Conservation (phyloP, 2,329 filamentous ascomycete species). For the Zasmidium cellare region DNA sequence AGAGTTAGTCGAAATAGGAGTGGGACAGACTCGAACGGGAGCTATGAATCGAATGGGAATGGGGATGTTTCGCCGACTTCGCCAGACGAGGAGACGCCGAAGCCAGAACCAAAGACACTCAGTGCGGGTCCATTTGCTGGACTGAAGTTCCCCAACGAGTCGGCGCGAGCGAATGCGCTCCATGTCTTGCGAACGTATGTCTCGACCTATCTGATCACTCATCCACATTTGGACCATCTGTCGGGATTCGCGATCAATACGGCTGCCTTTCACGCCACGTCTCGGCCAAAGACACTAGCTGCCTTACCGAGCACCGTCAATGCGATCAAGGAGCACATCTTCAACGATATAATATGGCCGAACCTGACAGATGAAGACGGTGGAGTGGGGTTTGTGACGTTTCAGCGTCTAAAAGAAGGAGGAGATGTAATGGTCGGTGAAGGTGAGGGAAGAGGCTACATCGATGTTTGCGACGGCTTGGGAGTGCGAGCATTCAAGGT, state of each 20-base stretch:
- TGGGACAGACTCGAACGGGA: conserved; percentile 18
- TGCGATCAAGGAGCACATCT: conserved; percentile 90
- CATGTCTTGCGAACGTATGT: conserved; percentile 78
- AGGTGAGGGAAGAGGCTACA: conserved; percentile 77
- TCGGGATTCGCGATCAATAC: conserved; percentile 92
- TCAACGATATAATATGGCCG: conserved; percentile 98
- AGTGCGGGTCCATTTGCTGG: conserved; percentile 75
- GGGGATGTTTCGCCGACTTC: conserved; percentile 2
- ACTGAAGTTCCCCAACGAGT: conserved; percentile 66
- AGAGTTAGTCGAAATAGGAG: conserved; percentile 33
- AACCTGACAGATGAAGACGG: conserved; percentile 96
- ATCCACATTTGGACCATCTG: conserved; percentile 95
- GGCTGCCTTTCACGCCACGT: conserved; percentile 75
- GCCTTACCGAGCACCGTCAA: conserved; percentile 86
- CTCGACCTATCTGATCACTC: conserved; percentile 88
- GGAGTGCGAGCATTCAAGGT: conserved; percentile 84
- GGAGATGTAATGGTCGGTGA: conserved; percentile 82
- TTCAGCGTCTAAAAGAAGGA: conserved; percentile 82
- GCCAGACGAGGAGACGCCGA: conserved; percentile 19
- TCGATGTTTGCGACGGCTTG: conserved; percentile 86
- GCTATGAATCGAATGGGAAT: conserved; percentile 14
- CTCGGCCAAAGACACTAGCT: conserved; percentile 78
- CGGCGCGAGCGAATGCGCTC: conserved; percentile 73
- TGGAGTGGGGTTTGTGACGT: conserved; percentile 88
- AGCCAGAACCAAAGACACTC: conserved; percentile 52